These are phyloP conservation scores for Dipodascopsis uninucleata DNA, from an alignment of 805 yeast species.

Conservation along the genomic window DNA sequence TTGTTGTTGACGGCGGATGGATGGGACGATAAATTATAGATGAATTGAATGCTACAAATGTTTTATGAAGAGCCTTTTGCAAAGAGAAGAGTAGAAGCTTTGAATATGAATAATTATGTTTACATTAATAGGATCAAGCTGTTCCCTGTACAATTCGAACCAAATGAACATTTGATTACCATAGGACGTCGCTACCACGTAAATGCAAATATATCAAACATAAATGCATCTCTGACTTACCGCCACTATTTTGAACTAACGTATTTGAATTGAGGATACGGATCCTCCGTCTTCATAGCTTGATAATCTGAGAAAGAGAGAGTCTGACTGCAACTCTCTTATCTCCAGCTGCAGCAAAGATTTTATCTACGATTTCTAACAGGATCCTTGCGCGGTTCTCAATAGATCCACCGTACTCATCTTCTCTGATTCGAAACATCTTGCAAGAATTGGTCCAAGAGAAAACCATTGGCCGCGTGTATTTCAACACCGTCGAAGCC, in stretches of 20 bases:
- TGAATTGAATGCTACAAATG: too few species aligned
- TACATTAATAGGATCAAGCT: too few species aligned
- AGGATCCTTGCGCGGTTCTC: slow-evolving; percentile 52
- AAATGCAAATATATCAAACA: too few species aligned
- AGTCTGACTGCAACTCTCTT: slow-evolving; percentile 38
- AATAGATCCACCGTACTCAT: slow-evolving; percentile 58
- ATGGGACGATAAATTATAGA: slow-evolving; percentile 35
- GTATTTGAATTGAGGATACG: slow-evolving; percentile 17
- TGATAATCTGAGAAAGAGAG: slow-evolving; percentile 39
- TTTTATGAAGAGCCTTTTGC: too few species aligned
- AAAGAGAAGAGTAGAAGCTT: too few species aligned
- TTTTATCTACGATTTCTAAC: slow-evolving; percentile 51
- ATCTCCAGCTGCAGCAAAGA: slow-evolving; percentile 52
- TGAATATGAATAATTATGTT: too few species aligned
- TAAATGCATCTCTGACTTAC: too few species aligned
- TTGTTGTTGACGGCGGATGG: slow-evolving; percentile 58
- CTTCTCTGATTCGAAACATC: slow-evolving; percentile 49
- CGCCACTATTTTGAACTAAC: slow-evolving; percentile 13
- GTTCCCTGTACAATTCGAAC: too few species aligned
- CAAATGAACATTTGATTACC: too few species aligned
- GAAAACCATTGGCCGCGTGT: slow-evolving; percentile 62
- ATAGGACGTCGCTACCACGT: too few species aligned
- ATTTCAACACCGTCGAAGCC: slow-evolving; percentile 64
- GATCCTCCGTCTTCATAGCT: slow-evolving; percentile 31
- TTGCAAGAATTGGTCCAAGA: slow-evolving; percentile 47